These are phyloP conservation scores for Monosporascus sp. DNA, from an alignment of 2,329 filamentous ascomycete species.

Conservation along the genomic window DNA sequence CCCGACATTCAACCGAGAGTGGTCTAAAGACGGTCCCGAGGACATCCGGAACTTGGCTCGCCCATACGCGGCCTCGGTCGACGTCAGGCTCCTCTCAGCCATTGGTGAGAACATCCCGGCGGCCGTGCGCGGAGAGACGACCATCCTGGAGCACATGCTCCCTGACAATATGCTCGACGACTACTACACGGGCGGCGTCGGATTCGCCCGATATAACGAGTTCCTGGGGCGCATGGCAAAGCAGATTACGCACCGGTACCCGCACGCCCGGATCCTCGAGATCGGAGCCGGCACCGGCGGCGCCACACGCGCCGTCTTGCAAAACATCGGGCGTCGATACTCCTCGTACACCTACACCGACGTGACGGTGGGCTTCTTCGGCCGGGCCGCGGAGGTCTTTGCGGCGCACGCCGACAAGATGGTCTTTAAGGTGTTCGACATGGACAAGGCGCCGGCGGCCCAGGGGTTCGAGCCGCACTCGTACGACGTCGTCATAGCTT, in stretches of 20 bases:
- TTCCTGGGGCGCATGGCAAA: constrained; percentile 19
- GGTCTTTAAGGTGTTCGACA: constrained; percentile 25
- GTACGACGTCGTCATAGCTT: constrained; percentile 27
- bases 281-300: too few relatives aligned
- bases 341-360: constrained; percentile 44
- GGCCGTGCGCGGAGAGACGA: constrained; percentile 28
- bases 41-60: too few relatives aligned
- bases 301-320: too few relatives aligned
- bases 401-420: constrained; percentile 19
- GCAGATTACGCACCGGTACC: constrained; percentile 35
- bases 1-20: too few relatives aligned
- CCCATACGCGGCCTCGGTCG: too few relatives aligned
- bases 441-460: constrained; percentile 17
- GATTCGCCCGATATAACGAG: constrained; percentile 9
- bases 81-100: constrained; percentile 22
- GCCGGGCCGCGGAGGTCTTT: constrained; percentile 27
- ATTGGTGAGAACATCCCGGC: constrained; percentile 30
- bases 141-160: constrained; percentile 32
- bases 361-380: constrained; percentile 36
- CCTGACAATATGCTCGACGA: constrained; percentile 28
- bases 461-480: constrained; percentile 25
- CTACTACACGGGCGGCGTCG: constrained; percentile 27
- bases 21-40: too few relatives aligned
- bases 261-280: constrained; percentile 38
- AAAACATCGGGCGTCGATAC: too few relatives aligned